These are phyloP conservation scores for Porpolomopsis calyptriformis DNA, from an alignment of 768 basidiomycete species.

Conservation along the genomic window DNA sequence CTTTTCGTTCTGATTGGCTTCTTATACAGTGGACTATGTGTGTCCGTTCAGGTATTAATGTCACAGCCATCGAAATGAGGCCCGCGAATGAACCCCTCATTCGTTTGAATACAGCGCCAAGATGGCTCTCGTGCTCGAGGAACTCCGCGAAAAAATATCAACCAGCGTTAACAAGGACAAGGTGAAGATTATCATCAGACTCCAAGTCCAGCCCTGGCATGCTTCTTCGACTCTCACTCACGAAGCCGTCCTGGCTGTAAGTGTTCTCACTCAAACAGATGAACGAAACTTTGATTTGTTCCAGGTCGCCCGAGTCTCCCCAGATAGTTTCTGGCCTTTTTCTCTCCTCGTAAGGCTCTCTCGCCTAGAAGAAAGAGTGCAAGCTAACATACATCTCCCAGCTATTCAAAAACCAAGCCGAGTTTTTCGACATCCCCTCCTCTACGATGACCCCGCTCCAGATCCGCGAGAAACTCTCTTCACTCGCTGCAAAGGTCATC, in stretches of 20 bases:
- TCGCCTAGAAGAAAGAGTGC: not conserved
- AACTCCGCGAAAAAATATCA: conserved; percentile 44
- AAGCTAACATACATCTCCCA: conserved; percentile 19
- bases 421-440: conserved; percentile 72
- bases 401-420: conserved; percentile 67
- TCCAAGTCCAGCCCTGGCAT: conserved; percentile 77
- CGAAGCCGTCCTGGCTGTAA: conserved; percentile 74
- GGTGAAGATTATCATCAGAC: conserved; percentile 62
- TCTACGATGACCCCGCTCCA: conserved; percentile 57
- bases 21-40: conserved; percentile 64
- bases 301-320: conserved; percentile 61
- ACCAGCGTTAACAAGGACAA: conserved; percentile 61
- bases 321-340: conserved; percentile 74
- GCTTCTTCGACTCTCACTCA: conserved; percentile 62
- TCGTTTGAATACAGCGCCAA: conserved; percentile 33
- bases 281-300: not conserved
- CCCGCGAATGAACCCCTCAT: not conserved
- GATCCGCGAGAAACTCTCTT: conserved; percentile 63
- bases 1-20: not conserved
- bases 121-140: conserved; percentile 47
- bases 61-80: not conserved
- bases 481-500: conserved; percentile 45
- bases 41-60: conserved; percentile 64
- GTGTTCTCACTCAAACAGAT: conserved; percentile 11
- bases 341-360: conserved; percentile 41